Evolutionary conservation across 2,329 filamentous ascomycete genomes (phyloP), one percentile per base, ranked within the genome.

Genomic region (Aspergillus thermomutatus): DNA sequence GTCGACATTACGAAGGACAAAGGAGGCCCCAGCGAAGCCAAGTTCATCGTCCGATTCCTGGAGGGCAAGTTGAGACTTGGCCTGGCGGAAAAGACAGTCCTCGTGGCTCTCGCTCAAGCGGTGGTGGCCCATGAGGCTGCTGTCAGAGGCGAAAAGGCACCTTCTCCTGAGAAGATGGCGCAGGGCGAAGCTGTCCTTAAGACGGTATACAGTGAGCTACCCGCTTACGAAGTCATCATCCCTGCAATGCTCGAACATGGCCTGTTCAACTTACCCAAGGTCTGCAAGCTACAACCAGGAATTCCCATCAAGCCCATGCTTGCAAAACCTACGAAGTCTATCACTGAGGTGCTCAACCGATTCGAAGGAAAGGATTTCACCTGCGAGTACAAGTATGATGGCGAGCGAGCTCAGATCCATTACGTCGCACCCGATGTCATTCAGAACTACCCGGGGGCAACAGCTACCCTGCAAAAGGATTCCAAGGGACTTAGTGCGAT

Each of bases 371-470:
- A 96, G 70, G 89, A 88, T 26, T 99, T 99, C 69, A 97, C 94
- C 1, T 99, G 94, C 77, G 94, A 99, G 73, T 99, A 96, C 82
- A 99, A 99, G 75, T 99, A 99, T 69, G 94, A 99, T 67, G 94
- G 94, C 50, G 94, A 99, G 75, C 84, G 94, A 70, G 94, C 94
- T n/a, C 94, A 99, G 72, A 97, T 99, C 51, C 94, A 99, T 72
- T 99, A 96, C 65, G 91, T 97, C 31, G 88, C 92, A 4, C 90
- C 91, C 60, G 89, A 93, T 60, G 84, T 90, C 9, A 79, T 85
- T 1, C 79, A 89, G 57, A 82, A 91, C 54, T 88, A 91, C 64
- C 83, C 83, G 56, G 83, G 88, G 49, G 81, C 84, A 37, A 77
- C 83, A 10, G 77, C 83, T 5, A 85, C 85, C 7, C 82, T 86